Base-by-base conservation (phyloP, 1,284 basidiomycete species). In the Xanthoconium separans region DNA sequence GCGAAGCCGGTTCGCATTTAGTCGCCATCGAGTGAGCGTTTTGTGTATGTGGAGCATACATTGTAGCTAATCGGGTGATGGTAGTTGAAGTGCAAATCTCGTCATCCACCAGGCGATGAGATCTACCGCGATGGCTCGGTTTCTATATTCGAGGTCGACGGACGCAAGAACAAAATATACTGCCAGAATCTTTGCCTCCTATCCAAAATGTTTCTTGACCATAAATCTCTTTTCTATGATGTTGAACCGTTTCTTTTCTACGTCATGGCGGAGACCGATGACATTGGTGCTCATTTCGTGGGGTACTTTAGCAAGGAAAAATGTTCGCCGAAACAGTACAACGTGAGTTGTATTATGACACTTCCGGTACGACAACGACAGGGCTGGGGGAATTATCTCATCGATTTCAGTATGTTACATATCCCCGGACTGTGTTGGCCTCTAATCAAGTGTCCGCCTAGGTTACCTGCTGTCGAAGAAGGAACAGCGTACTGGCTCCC, bases 261-360 rank as follows among this genome's bases (percentile, higher is more conserved):
- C 73, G 93, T 99, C 64, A 94, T 98, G 77, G 92, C 95, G 3
- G 92, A 98, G 71, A 81, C 84, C 54, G 93, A 98, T 74, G 91
- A 94, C 46, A 74, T 82, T 41, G 97, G 96, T 7, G 91, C 93
- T 27, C 89, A 92, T 46, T 99, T 99, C 68, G 91, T 99, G 45
- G 97, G 97, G 12, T 99, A 99, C 73, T 99, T 98, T 70, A 95
- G 91, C 73, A 99, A 99, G 73, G 97, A 99, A 80, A 99, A 99
- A 76, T 81, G 93, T 46, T 96, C 92, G 69, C 88, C 91, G 50
- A 93, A 95, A 73, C 91, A 96, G 68, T 94, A 92, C 73, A 99
- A 99, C 73, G 87, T 99, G 60, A 97, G 93, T 73, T 99, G 97
- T 76, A 99, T 99, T 70, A 98, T 99, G 95, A 99, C 97, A 11